Evolutionary conservation across 2,329 filamentous ascomycete species (phyloP), one percentile per base, ranked within the genome.

Genomic region (Colletotrichum sp.): DNA sequence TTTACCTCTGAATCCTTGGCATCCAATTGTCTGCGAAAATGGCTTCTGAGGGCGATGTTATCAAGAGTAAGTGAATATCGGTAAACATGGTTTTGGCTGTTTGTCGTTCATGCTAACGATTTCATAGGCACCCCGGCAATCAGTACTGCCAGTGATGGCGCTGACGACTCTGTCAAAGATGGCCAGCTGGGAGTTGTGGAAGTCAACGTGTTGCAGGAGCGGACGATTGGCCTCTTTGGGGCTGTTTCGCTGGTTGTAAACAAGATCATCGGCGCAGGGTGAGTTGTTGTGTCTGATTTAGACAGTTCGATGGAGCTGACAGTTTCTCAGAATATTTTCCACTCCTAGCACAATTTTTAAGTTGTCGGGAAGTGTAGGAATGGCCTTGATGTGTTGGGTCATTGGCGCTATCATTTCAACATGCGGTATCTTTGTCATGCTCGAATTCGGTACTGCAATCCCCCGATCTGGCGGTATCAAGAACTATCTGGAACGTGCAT

Each of bases 221-320:
- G 78, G 12, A 80, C 78, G 1, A 80, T 80, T 26, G 79, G 79
- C 1, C 32, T 80, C 3, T 80, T 80, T 49, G 79, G 79, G 0
- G 78, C 79, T 7, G 75, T 79, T 1, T 80, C 79, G 3, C 62
- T 80, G 21, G 77, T 80, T 12, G 76, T 79, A 32, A 80, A 80
- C 21, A 80, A 80, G 49, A 80, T 80, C 13, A 79, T 80, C 15
- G 79, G 79, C 12, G 73, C 79, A 13, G 79, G 79, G 79, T 79
- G 66, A 21, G 71, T 36, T 7, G 5, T 52, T 52, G 9, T 26
- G 26, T 26, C 26, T 26, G 26, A 26, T 26, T 26, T 26, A 26
- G 26, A 26, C 26, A 26, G 26, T 26, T 26, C 26, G 26, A 26
- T 26, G 26, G 26, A 26, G 26, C 32, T 34, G 6, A 34, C 32